A percentile compares a stretch with the other conserved stretches of the same genome.
These are phyloP conservation scores for Ogataea dorogensis DNA, from an alignment of 805 yeast species.

Conservation along the genomic window DNA sequence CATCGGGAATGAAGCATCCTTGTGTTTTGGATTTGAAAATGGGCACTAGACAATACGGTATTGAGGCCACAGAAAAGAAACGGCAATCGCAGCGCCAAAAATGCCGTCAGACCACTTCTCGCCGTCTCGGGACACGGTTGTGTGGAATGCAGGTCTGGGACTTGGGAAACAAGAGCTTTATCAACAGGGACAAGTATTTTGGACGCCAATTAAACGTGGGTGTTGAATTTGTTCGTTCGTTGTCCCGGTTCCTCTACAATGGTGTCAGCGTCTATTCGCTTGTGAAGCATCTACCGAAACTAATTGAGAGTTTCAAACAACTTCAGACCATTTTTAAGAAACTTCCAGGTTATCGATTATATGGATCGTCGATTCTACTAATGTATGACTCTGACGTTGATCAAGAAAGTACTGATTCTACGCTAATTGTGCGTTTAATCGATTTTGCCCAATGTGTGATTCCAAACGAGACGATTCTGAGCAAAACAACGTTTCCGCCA, in stretches of 20 bases:
- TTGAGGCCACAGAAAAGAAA: constrained; percentile 77
- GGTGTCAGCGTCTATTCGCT: constrained; percentile 61
- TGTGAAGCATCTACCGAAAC: constrained; percentile 60
- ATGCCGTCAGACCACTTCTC: constrained; percentile 78
- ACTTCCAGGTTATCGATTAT: constrained; percentile 77
- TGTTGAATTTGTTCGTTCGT: constrained; percentile 68
- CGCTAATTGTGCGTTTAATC: constrained; percentile 64
- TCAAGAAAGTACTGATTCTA: constrained; percentile 16
- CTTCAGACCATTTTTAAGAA: constrained; percentile 52
- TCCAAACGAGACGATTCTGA: constrained; percentile 48
- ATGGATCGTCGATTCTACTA: constrained; percentile 84
- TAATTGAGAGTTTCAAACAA: constrained; percentile 59
- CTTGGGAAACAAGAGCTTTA: constrained; percentile 40
- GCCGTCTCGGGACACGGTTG: constrained; percentile 81
- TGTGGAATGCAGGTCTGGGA: constrained; percentile 95
- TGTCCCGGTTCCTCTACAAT: constrained; percentile 78
- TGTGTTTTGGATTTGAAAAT: constrained; percentile 93
- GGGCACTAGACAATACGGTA: constrained; percentile 98
- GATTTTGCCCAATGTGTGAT: constrained; percentile 95
- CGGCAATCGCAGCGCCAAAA: constrained; percentile 76
- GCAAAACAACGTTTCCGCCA: constrained; percentile 66
- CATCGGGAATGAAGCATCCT: constrained; percentile 77
- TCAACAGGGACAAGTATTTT: constrained; percentile 85
- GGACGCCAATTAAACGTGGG: constrained; percentile 79
- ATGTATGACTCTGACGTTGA: constrained; percentile 75